Conservation (phyloP, 1,284 basidiomycete species). For the Pisolithus thermaeus region DNA sequence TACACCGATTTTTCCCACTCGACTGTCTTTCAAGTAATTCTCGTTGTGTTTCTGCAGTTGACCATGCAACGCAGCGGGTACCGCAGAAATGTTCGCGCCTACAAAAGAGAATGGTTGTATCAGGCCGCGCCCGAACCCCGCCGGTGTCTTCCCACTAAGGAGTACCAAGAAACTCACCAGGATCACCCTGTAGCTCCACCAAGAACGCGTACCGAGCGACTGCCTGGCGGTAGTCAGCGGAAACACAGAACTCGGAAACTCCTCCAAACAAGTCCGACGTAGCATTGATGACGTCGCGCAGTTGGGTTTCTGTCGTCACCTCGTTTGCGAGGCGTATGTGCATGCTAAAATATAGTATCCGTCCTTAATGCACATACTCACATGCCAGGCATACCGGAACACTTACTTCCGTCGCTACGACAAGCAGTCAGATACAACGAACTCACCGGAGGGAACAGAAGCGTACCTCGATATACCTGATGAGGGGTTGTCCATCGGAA, state of each 20-base stretch:
- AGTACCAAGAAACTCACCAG: slow-evolving; percentile 4
- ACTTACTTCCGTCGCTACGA: slow-evolving; percentile 19
- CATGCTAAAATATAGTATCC: neutral
- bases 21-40: slow-evolving; percentile 13
- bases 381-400: neutral
- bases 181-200: slow-evolving; percentile 12
- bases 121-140: neutral
- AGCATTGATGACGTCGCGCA: slow-evolving; percentile 11
- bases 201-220: slow-evolving; percentile 17
- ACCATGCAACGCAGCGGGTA: too few species aligned
- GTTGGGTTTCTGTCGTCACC: slow-evolving; percentile 15
- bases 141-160: slow-evolving; percentile 1
- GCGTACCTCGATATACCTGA: slow-evolving; percentile 20
- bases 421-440: neutral
- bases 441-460: neutral
- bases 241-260: slow-evolving; percentile 16
- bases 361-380: neutral
- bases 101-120: slow-evolving; percentile 7
- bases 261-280: slow-evolving; percentile 9
- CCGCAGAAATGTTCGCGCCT: neutral
- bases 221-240: slow-evolving; percentile 13
- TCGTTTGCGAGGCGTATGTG: slow-evolving; percentile 20
- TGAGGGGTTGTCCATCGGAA: slow-evolving; percentile 17
- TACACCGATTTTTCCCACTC: slow-evolving; percentile 4
- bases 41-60: slow-evolving; percentile 7